Base-by-base conservation (phyloP, 2,329 filamentous ascomycete species). In the Trichophaea hybrida region DNA sequence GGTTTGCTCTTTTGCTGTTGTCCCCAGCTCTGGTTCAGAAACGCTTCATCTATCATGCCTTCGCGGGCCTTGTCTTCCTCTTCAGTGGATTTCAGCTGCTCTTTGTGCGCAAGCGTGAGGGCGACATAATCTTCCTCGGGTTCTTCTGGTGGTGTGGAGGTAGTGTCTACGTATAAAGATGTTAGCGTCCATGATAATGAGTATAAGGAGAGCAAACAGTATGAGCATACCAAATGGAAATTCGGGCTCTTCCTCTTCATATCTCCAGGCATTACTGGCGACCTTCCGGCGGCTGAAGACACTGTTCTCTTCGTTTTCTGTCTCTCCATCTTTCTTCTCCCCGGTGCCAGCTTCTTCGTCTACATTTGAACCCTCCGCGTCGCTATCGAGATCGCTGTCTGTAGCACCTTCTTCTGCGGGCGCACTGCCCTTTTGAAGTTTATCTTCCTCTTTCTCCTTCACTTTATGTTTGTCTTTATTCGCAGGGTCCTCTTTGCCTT, bases 171-270 rank as follows among this genome's bases (percentile, higher is more conserved):
- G 4, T 2, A 50, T 50, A 17, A 17, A 50, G 10, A 15, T 43
- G 46, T 50, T 50, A 15, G 46, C 46, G 46, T 24, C 24, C 24
- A 24, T 24, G 24, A 24, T 24, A 24, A 24, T 24, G 24, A 24
- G 24, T 24, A 24, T 24, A 3, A 24, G 24, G 3, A 24, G 24
- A 24, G 24, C 24, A 24, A 24, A 17, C 32, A 46, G 40, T 10
- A 43, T 43, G 10, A 46, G 24, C 40, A 17, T 46, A 46, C 40
- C 40, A 17, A 51, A 24, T 6, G 40, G 56, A 55, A 56, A 50
- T 38, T 59, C 53, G 51, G 58, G 43, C 69, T 81, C 0, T 75
- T 81, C 64, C 81, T 78, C 77, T 79, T 76, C 64, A 80, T 82
- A 65, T 80, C 81, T 69, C 76, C 78, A 38, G 77, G 80, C 5